Base-by-base conservation (phyloP, 352 stramenopile species). In the Phytophthora hybrid region DNA sequence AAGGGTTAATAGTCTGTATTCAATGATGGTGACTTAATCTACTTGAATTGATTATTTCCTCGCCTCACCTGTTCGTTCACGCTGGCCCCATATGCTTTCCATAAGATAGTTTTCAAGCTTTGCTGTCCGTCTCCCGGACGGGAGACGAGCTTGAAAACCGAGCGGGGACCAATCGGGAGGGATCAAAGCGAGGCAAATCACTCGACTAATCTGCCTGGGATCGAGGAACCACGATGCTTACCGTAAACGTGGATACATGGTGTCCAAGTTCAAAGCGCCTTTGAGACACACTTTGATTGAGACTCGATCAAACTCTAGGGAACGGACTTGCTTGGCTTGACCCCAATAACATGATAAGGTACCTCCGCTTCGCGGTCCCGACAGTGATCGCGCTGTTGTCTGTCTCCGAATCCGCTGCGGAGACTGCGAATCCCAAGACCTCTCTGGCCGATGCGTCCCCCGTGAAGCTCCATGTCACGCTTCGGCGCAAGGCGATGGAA, bases 381-480 rank as follows among this genome's bases (percentile, higher is more conserved):
- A 23, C 26, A n/a, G 11, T 58, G 9, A n/a, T 39, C 21, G 52
- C 52, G 26, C 26, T 58, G 29, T 39, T 63, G 7, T 21, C 13
- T 13, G 13, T 63, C 5, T 29, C 26, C 3, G 47, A 31, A 19
- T 26, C 14, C 18, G 19, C 29, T 31, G 29, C 61, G 7, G 44
- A 21, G 46, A 29, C 31, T 26, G 21, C 11, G 23, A 34, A 44
- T 8, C 37, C 57, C 11, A 59, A 65, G 26, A 62, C 37, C 1
- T 65, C 64, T 13, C 47, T 78, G 7, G 32, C n/a, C 52, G 62
- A 78, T 31, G 32, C 67, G n/a, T 74, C 71, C 18, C 74, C 71
- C 4, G 19, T 86, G 10, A 75, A 74, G 19, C 73, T 88, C 2
- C 78, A 79, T 13, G 71, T 86, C 19, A 79, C 62, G 6, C 59